These are phyloP conservation scores for Chimonanthus salicifolius DNA, from an alignment of 164 flowering plant genomes.

Conservation along the genomic window DNA sequence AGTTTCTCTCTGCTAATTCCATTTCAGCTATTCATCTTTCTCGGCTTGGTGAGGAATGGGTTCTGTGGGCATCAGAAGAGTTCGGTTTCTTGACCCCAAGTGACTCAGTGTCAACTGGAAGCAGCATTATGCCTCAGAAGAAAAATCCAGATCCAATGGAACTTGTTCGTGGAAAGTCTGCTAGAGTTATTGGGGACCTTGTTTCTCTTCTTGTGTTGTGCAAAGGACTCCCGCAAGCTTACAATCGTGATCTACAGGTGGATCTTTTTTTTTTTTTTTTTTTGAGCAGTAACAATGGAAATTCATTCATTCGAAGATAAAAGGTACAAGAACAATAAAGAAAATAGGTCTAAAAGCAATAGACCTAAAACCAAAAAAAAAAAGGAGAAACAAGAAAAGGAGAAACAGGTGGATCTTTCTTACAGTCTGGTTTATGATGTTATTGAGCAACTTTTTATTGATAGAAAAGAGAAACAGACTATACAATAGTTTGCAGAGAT, in stretches of 20 bases:
- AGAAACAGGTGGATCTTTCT: too few relatives aligned
- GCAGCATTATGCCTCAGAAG: constrained; percentile 99
- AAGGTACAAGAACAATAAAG: too few relatives aligned
- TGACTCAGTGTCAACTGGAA: constrained; percentile 96
- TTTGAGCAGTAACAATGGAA: neutral
- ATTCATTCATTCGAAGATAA: too few relatives aligned
- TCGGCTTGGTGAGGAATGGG: constrained; percentile 99
- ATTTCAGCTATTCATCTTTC: constrained; percentile 88
- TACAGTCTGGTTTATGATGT: too few relatives aligned
- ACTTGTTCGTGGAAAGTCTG: constrained; percentile 99
- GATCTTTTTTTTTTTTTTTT: neutral
- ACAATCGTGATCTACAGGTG: constrained; percentile 98
- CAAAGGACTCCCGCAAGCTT: constrained; percentile 98
- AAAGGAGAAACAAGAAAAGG: too few relatives aligned
- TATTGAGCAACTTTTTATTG: too few relatives aligned
- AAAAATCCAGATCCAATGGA: constrained; percentile 99
- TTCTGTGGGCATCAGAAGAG: constrained; percentile 98
- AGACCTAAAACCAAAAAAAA: too few relatives aligned
- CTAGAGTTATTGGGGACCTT: constrained; percentile 82
- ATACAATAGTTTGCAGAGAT: too few relatives aligned
- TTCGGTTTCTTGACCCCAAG: constrained; percentile 95
- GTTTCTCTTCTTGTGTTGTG: constrained; percentile 86
- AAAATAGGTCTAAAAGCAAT: too few relatives aligned
- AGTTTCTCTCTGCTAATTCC: constrained; percentile 84
- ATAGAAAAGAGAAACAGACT: too few relatives aligned